Conservation (phyloP, 192 early-diverging fungal species). For the Mortierella alpina region DNA sequence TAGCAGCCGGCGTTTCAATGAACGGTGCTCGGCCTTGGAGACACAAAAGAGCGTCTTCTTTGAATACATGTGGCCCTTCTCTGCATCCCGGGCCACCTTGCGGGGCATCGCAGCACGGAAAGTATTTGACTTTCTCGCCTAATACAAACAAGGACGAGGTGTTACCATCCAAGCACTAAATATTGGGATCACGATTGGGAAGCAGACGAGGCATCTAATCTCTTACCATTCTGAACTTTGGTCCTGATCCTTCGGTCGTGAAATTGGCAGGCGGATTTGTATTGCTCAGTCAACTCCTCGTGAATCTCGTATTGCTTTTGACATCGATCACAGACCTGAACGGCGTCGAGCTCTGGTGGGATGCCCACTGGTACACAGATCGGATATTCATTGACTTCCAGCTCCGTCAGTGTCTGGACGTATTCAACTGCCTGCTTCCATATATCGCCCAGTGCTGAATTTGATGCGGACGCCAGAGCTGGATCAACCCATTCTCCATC, state of each 20-base stretch:
- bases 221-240: slow-evolving; percentile 12
- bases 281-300: slow-evolving; percentile 48
- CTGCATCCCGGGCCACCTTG: slow-evolving; percentile 61
- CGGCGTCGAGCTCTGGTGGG: slow-evolving; percentile 1
- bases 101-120: slow-evolving; percentile 60
- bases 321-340: slow-evolving; percentile 63
- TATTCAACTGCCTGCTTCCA: slow-evolving; percentile 27
- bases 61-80: slow-evolving; percentile 75
- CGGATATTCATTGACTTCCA: slow-evolving; percentile 59
- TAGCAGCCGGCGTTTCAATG: slow-evolving; percentile 48
- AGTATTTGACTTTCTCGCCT: slow-evolving; percentile 56
- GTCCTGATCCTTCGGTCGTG: slow-evolving; percentile 54
- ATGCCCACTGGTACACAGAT: slow-evolving; percentile 14
- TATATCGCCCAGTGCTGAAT: not conserved
- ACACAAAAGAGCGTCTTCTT: slow-evolving; percentile 56
- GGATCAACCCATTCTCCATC: slow-evolving; percentile 67
- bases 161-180: not conserved
- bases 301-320: slow-evolving; percentile 55
- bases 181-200: not conserved
- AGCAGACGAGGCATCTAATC: not conserved
- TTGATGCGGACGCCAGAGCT: slow-evolving; percentile 2
- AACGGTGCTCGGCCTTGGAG: slow-evolving; percentile 60
- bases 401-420: slow-evolving; percentile 29
- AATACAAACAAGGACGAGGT: not conserved
- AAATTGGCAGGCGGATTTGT: slow-evolving; percentile 56